A percentile compares a stretch with the other conserved stretches of the same genome.
phyloP scores from a whole-genome alignment of 2,329 filamentous ascomycete genomes.

The Fusarium algeriense region DNA sequence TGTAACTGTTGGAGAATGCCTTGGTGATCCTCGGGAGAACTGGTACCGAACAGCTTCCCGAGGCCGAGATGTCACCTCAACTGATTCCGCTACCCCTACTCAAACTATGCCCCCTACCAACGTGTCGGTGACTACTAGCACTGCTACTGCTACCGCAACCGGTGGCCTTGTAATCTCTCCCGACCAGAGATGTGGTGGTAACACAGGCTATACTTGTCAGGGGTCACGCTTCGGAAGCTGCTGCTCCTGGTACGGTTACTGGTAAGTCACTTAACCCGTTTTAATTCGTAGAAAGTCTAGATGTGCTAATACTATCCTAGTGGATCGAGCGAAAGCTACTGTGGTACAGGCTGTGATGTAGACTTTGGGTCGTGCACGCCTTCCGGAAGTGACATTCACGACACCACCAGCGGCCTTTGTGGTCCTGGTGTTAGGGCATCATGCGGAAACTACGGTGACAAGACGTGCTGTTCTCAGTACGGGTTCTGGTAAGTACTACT shows the following conservation, averaged over 20 bases:
- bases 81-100: constrained; percentile 17
- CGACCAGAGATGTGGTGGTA: constrained; percentile 54
- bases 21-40: constrained; percentile 62
- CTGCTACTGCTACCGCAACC: constrained; percentile 38
- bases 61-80: constrained; percentile 22
- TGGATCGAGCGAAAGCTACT: constrained; percentile 50
- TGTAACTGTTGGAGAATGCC: constrained; percentile 69
- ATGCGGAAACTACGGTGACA: constrained; percentile 50
- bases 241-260: constrained; percentile 58
- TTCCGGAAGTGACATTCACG: constrained; percentile 34
- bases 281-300: not conserved
- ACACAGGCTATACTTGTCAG: constrained; percentile 53
- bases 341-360: constrained; percentile 55
- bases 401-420: constrained; percentile 55
- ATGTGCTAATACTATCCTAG: constrained; percentile 40
- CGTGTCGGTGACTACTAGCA: constrained; percentile 26
- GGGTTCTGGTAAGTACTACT: constrained; percentile 52
- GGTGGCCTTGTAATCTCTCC: constrained; percentile 47
- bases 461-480: constrained; percentile 53
- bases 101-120: constrained; percentile 22
- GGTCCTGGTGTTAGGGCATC: constrained; percentile 49
- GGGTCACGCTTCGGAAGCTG: constrained; percentile 54
- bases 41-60: constrained; percentile 62
- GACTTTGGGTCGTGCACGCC: constrained; percentile 53
- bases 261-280: constrained; percentile 44